Base-by-base conservation (phyloP, 2,329 filamentous ascomycete species). In the Trichoderma sp. region DNA sequence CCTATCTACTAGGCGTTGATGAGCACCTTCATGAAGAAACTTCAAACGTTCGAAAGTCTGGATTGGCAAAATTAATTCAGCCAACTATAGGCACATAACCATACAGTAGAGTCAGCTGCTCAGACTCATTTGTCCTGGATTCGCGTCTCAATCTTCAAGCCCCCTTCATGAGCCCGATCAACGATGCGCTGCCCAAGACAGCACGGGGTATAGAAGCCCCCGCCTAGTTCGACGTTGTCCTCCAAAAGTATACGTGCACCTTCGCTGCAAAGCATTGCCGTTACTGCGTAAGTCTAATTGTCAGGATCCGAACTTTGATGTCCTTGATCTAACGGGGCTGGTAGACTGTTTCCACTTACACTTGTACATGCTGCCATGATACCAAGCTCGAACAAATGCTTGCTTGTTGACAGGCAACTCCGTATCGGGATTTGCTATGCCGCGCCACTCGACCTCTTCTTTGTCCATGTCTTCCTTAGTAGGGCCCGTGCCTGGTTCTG, bases 141-240 rank as follows among this genome's bases (percentile, higher is more conserved):
- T 75, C 83, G 84, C 29, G 83, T 83, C 74, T 91, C 87, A 56
- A 91, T 83, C 76, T 86, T 86, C 75, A 94, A 86, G 2, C 91
- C 91, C 49, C 82, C 84, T 40, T 84, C 82, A 43, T 86, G 81
- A 52, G 92, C 74, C 16, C 89, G 83, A 74, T 93, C 87, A 70
- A 93, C 81, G 75, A 88, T 91, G 11, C 83, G 81, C 73, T 90
- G 88, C 0, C 92, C 92, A 2, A 94, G 80, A 66, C 87, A 91
- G 0, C 91, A 90, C 0, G 92, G 89, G 1, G 92, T 94, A 71
- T 92, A 87, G 29, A 93, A 81, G 3, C 91, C 92, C 21, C 91
- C 91, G 1, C 83, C 83, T 14, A 92, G 80, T 43, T 84, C 78
- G 14, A 87, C 80, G 16, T 89, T 84, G 49, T 91, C 89, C 69